Evolutionary conservation across 1,284 basidiomycete genomes (phyloP).

Genomic region (Agroathelia rolfsii): DNA sequence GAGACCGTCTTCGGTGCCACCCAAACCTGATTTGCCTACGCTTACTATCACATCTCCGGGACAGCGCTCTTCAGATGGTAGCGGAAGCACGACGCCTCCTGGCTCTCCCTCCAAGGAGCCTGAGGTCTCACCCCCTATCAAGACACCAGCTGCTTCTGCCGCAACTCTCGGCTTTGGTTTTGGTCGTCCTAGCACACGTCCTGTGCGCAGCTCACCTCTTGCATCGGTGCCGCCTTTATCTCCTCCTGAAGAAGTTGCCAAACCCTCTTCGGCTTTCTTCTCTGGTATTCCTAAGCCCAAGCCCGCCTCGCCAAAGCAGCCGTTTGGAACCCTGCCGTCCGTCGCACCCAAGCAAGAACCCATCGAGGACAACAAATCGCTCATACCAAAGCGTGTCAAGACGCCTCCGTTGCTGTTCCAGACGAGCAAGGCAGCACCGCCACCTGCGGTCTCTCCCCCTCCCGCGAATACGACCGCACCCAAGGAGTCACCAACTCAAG

Average conservation of each 20-base stretch:
- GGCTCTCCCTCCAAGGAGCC: slow-evolving; percentile 39
- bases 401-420: slow-evolving; percentile 31
- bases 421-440: slow-evolving; percentile 14
- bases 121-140: slow-evolving; percentile 17
- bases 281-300: slow-evolving; percentile 18
- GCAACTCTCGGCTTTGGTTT: slow-evolving; percentile 30
- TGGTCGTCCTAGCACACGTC: slow-evolving; percentile 46
- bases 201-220: slow-evolving; percentile 52
- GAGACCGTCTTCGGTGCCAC: slow-evolving; percentile 35
- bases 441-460: slow-evolving; percentile 9
- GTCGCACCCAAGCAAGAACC: slow-evolving; percentile 15
- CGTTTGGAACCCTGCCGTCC: slow-evolving; percentile 21
- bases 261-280: slow-evolving; percentile 14
- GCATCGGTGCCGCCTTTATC: slow-evolving; percentile 36
- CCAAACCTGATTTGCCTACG: slow-evolving; percentile 31
- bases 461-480: slow-evolving; percentile 6
- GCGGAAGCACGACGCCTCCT: slow-evolving; percentile 42
- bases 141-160: slow-evolving; percentile 18
- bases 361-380: slow-evolving; percentile 18
- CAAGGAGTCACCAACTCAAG: background rate
- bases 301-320: slow-evolving; percentile 26
- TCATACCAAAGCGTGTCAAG: slow-evolving; percentile 18
- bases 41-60: slow-evolving; percentile 13
- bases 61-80: slow-evolving; percentile 16
- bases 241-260: slow-evolving; percentile 17